A percentile compares a stretch with the other conserved stretches of the same genome.
These are phyloP conservation scores for Malus fusca DNA, from an alignment of 306 rosid species.

Conservation along the genomic window DNA sequence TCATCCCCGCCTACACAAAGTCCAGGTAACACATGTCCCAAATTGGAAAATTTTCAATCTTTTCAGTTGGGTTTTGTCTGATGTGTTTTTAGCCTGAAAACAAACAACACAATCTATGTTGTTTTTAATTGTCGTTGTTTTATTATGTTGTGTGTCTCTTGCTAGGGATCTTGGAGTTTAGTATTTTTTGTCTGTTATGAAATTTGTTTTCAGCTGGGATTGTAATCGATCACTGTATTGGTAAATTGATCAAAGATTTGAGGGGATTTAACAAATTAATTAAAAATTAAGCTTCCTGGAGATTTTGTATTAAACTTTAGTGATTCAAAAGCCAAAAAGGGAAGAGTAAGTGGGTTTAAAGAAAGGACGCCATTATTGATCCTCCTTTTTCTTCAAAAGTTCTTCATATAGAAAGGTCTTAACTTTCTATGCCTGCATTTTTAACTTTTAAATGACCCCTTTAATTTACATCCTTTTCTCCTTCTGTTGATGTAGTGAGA, in stretches of 20 bases:
- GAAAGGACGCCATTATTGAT: constrained; percentile 38
- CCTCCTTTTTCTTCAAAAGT: constrained; percentile 33
- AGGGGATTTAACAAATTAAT: constrained; percentile 22
- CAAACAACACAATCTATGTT: constrained; percentile 1
- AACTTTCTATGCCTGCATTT: constrained; percentile 22
- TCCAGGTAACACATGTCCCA: constrained; percentile 39
- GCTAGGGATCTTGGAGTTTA: constrained; percentile 37
- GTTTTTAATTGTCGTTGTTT: neutral
- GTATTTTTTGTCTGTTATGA: constrained; percentile 71
- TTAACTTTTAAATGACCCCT: constrained; percentile 21
- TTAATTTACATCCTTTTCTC: constrained; percentile 9
- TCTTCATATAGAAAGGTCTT: neutral
- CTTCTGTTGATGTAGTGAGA: constrained; percentile 8
- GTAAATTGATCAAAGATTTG: constrained; percentile 27
- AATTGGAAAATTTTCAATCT: constrained; percentile 10
- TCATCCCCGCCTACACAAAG: constrained; percentile 40
- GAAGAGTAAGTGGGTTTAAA: constrained; percentile 18
- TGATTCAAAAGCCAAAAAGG: constrained; percentile 46
- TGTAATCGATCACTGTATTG: neutral
- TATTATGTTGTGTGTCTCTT: constrained; percentile 6
- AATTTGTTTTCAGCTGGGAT: constrained; percentile 28
- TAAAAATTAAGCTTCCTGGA: constrained; percentile 14
- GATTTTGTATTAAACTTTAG: constrained; percentile 26
- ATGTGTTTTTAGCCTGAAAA: constrained; percentile 25
- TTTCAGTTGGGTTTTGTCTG: constrained; percentile 33